Percentiles rank a stretch among this genome's conserved stretches.
These are phyloP conservation scores for Sphagnurus paluster DNA, from an alignment of 1,284 basidiomycete genomes.

Conservation along the genomic window DNA sequence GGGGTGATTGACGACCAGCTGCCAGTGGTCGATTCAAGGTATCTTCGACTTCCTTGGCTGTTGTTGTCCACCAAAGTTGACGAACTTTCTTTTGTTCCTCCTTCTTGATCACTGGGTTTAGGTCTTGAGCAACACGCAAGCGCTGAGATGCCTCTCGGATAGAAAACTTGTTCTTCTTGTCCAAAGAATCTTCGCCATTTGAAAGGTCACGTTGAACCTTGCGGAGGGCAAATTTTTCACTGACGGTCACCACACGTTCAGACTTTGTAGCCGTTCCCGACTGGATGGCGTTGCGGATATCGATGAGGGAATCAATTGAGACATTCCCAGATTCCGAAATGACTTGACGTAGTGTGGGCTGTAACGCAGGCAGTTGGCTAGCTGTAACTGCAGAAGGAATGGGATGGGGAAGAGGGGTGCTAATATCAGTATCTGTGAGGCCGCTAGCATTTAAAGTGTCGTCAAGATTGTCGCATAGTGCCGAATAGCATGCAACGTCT, in stretches of 20 bases:
- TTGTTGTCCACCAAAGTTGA: background rate
- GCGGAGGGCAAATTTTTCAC: slow-evolving; percentile 1
- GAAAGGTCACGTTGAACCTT: background rate
- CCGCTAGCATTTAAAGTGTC: background rate
- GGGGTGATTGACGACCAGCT: background rate
- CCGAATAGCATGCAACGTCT: slow-evolving; percentile 4
- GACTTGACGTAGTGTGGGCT: too few relatives aligned
- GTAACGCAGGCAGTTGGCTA: too few relatives aligned
- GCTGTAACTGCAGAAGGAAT: too few relatives aligned
- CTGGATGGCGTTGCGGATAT: background rate
- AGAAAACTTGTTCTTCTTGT: background rate
- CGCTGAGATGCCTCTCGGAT: slow-evolving; percentile 3
- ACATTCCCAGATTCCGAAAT: background rate
- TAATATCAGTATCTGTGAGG: too few relatives aligned
- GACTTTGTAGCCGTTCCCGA: slow-evolving; percentile 1
- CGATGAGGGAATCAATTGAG: background rate
- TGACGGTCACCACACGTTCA: background rate
- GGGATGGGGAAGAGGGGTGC: too few relatives aligned
- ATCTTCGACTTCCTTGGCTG: too few relatives aligned
- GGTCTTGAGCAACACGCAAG: background rate
- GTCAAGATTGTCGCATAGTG: slow-evolving; percentile 1
- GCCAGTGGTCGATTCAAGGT: background rate
- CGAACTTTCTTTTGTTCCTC: slow-evolving; percentile 1
- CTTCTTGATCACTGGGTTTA: background rate
- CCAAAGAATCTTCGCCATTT: background rate